Base-by-base conservation (phyloP, 495 filamentous ascomycete species). In the Mytilinidion resinicola region DNA sequence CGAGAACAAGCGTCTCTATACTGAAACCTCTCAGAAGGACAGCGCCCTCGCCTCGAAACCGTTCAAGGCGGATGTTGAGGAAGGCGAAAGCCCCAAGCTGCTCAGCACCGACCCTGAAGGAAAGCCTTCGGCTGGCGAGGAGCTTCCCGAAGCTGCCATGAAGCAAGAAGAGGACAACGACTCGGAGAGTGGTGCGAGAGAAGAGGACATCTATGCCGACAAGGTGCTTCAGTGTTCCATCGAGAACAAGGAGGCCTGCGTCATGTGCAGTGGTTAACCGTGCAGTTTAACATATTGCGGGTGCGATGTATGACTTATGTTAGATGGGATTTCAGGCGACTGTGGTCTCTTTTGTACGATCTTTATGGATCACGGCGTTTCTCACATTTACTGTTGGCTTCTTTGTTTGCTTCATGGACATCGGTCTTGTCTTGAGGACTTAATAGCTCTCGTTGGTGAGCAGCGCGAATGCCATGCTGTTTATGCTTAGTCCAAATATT, bases 191-290 rank as follows among this genome's bases (percentile, higher is more conserved):
- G 76, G 81, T 55, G 82, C 82, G 56, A 80, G 88, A 6, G 90
- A 96, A 69, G 79, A 78, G 21, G 90, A 96, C 72, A 98, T 98
- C 64, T 98, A 93, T 73, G 89, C 90, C 3, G 87, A 96, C 64
- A 86, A 88, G 55, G 91, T 90, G 25, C 77, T 98, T 71, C 80
- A 84, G 70, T 98, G 93, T 64, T 88, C 89, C 76, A 95, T 96
- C 68, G 88, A 96, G 74, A 92, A 96, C 78, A 86, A 84, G 67
- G 90, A 96, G 71, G 79, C 80, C 19, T 96, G 90, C 72, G 62
- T 91, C 0, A 95, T 95, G 90, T 96, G 90, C 82, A 90, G 87
- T 75, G 89, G 88, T 67, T 89, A 74, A 62, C 51, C 15, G 9
- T 6, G 12, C 17, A 14, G 12, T 7, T 14, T 49, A 12, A 21